A percentile compares a stretch with the other conserved stretches of the same genome.
Conservation (phyloP, 1,139 yeast species). For the Hanseniaspora gamundiae region DNA sequence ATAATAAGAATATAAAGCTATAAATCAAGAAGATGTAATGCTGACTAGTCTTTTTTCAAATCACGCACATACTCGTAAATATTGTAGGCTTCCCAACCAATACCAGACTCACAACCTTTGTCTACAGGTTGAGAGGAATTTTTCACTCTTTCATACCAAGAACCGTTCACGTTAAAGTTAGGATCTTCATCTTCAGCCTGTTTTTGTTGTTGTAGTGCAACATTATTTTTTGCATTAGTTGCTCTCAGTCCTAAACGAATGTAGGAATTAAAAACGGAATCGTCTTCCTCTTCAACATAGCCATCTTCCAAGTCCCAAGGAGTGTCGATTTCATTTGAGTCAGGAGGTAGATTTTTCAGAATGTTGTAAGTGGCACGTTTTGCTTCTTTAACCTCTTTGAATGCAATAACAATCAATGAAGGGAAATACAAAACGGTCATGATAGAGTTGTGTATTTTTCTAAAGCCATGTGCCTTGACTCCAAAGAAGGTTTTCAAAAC, state of each 20-base stretch:
- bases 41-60: neutral
- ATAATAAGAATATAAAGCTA: neutral
- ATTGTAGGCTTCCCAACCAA: slow-evolving; percentile 55
- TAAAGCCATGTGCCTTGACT: slow-evolving; percentile 9
- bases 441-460: slow-evolving; percentile 34
- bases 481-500: slow-evolving; percentile 6
- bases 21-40: neutral
- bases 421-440: slow-evolving; percentile 65
- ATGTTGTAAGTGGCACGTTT: slow-evolving; percentile 64
- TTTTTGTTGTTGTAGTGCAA: slow-evolving; percentile 39
- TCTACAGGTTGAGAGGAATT: slow-evolving; percentile 44
- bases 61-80: slow-evolving; percentile 39
- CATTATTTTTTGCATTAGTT: slow-evolving; percentile 30
- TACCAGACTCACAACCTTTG: slow-evolving; percentile 42
- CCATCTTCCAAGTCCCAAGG: slow-evolving; percentile 85
- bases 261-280: slow-evolving; percentile 21
- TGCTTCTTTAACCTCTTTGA: slow-evolving; percentile 54
- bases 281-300: slow-evolving; percentile 35
- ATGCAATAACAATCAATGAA: slow-evolving; percentile 44
- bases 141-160: slow-evolving; percentile 39
- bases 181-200: slow-evolving; percentile 66
- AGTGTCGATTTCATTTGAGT: slow-evolving; percentile 65
- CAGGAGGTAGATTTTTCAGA: slow-evolving; percentile 53
- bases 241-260: slow-evolving; percentile 15
- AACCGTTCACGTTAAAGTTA: slow-evolving; percentile 41